These are phyloP conservation scores for Bromus sterilis DNA, from an alignment of 176 grass and related monocot species.

Conservation along the genomic window DNA sequence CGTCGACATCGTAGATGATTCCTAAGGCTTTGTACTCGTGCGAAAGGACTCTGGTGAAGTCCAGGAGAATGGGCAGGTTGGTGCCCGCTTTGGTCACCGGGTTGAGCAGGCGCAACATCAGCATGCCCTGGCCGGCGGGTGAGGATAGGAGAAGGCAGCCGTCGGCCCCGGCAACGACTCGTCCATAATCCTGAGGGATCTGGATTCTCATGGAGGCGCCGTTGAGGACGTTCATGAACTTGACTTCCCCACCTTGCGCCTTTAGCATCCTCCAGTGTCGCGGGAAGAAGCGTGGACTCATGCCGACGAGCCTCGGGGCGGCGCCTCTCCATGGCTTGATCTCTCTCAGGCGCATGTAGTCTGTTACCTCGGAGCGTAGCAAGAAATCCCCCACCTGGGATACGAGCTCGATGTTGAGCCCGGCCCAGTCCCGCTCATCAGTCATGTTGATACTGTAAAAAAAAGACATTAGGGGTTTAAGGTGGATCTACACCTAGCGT, in stretches of 20 bases:
- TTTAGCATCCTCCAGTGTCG: neutral
- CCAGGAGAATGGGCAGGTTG: neutral
- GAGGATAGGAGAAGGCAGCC: neutral
- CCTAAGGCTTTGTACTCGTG: neutral
- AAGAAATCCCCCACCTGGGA: too few species aligned
- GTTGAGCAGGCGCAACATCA: neutral
- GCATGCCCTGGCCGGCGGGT: fast-evolving
- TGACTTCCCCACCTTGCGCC: too few species aligned
- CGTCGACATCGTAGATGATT: neutral
- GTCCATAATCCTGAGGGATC: neutral
- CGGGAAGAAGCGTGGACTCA: neutral
- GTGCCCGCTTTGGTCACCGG: neutral
- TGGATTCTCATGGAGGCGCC: neutral
- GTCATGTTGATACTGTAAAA: too few species aligned
- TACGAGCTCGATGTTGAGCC: too few species aligned
- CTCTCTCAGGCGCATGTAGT: too few species aligned
- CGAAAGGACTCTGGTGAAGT: too few species aligned
- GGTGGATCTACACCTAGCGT: too few species aligned
- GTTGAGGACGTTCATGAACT: neutral
- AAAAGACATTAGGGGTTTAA: too few species aligned
- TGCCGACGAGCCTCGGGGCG: neutral
- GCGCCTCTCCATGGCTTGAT: too few species aligned
- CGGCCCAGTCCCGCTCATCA: too few species aligned
- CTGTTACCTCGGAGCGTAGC: too few species aligned
- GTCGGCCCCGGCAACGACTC: too few species aligned